Conservation (phyloP, 2,329 filamentous ascomycete genomes). For the Purpureocillium lavendulum region DNA sequence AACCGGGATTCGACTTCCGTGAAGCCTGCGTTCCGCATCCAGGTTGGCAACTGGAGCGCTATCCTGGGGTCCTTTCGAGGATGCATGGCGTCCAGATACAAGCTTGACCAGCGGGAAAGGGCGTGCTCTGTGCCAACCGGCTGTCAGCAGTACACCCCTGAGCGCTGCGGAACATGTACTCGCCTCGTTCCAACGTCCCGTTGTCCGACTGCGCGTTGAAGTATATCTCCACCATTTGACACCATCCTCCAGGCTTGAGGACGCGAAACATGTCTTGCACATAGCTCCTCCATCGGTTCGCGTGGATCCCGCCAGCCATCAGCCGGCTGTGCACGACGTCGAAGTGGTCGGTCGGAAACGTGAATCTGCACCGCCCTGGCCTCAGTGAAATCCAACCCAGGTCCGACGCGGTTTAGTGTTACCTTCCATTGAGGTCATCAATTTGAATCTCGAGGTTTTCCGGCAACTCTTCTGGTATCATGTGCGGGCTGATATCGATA, state of each 20-base stretch:
- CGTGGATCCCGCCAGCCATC: conserved; percentile 63
- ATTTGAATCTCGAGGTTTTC: conserved; percentile 63
- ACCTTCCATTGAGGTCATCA: conserved; percentile 62
- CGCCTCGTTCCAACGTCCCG: conserved; percentile 60
- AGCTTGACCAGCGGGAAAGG: conserved; percentile 58
- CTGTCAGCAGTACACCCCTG: conserved; percentile 2
- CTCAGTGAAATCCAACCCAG: too few relatives aligned
- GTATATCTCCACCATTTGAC: conserved; percentile 83
- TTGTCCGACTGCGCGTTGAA: conserved; percentile 81
- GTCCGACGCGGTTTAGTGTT: too few relatives aligned
- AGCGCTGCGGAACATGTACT: conserved; percentile 10
- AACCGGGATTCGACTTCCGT: conserved; percentile 58
- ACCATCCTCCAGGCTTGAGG: conserved; percentile 70
- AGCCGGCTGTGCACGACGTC: conserved; percentile 77
- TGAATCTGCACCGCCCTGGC: conserved; percentile 42
- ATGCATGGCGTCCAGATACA: conserved; percentile 54
- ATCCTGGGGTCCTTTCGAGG: conserved; percentile 59
- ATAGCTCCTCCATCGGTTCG: conserved; percentile 65
- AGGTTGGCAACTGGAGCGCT: conserved; percentile 48
- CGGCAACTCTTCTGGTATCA: conserved; percentile 55
- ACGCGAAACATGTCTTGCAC: conserved; percentile 66
- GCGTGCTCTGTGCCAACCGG: conserved; percentile 43
- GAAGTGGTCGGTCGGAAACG: conserved; percentile 63
- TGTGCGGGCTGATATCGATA: conserved; percentile 63
- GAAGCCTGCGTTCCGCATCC: conserved; percentile 56